Evolutionary conservation across 192 early-diverging fungal genomes (phyloP).

Genomic region (Irineochytrium annulatum): DNA sequence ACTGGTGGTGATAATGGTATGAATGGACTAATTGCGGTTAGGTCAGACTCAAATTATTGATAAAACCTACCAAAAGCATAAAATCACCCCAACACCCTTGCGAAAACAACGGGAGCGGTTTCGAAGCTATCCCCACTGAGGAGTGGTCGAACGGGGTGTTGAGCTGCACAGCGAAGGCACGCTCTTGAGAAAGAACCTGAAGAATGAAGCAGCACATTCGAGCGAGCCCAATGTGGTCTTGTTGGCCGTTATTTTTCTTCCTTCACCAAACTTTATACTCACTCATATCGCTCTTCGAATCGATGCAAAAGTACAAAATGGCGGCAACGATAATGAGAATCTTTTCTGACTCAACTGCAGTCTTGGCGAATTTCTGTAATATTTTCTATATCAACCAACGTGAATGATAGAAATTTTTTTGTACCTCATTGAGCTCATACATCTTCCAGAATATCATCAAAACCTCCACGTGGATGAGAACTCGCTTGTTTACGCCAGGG

Average conservation of each 20-base stretch:
- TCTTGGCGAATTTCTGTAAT: conserved; percentile 56
- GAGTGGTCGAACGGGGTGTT: conserved; percentile 57
- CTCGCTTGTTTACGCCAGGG: conserved; percentile 69
- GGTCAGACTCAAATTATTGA: neutral
- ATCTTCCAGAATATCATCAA: conserved; percentile 84
- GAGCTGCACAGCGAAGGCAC: conserved; percentile 58
- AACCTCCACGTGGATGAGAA: conserved; percentile 60
- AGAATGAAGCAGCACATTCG: conserved; percentile 70
- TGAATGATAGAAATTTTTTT: too few relatives aligned
- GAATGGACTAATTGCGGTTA: conserved; percentile 53
- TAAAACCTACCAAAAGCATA: conserved; percentile 65
- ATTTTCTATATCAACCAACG: neutral
- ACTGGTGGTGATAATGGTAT: conserved; percentile 71
- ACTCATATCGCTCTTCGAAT: conserved; percentile 59
- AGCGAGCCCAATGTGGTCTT: conserved; percentile 69
- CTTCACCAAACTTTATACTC: conserved; percentile 8
- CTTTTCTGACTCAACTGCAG: conserved; percentile 57
- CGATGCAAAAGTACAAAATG: conserved; percentile 59
- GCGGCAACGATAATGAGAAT: conserved; percentile 59
- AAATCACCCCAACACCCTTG: conserved; percentile 65
- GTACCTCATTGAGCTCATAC: conserved; percentile 73
- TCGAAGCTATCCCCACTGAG: conserved; percentile 13
- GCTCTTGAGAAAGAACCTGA: conserved; percentile 68
- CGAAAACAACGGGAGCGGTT: conserved; percentile 36
- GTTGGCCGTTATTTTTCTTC: neutral